Evolutionary conservation across 2,329 filamentous ascomycete species (phyloP), one percentile per base, ranked within the genome.

Genomic region (Neonectria punicea): DNA sequence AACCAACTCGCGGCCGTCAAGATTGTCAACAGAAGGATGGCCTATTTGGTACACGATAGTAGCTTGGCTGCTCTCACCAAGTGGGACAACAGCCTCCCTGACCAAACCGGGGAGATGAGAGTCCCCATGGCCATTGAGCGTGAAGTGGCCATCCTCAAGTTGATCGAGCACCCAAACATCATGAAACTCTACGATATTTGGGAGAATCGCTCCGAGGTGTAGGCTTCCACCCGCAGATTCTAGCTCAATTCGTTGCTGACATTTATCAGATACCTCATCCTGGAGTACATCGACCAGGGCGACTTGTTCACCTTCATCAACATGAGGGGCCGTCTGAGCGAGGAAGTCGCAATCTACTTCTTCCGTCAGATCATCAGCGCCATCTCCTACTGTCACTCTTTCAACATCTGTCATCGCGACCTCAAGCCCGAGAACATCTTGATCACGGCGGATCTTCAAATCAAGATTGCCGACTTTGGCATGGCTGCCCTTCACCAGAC

Each of bases 391-490:
- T 97, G 94, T 72, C 96, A 99, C 80, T 90, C 92, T 3, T 93
- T 97, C 81, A 94, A 95, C 72, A 97, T 99, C 68, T 97, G 94
- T 77, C 96, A 99, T 77, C 92, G 96, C 25, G 96, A 99, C 73
- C 84, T 99, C 58, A 99, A 99, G 80, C 96, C 94, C 0, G 96
- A 99, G 80, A 99, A 99, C 74, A 98, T 99, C 50, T 85, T 99
- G 18, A 85, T 99, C 55, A 94, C 94, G 62, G 83, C 84, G 3
- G 83, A 90, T 51, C 87, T 91, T 58, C 89, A 92, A 63, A 90
- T 98, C 78, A 99, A 98, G 80, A 90, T 99, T 73, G 95, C 95
- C 56, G 96, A 99, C 78, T 99, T 99, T 78, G 95, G 96, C 46
- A 98, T 99, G 94, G 96, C 96, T 49, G 95, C 95, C 4, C 84